Base-by-base conservation (phyloP, 805 yeast genomes). In the Cyberlindnera xishuangbannaensis region DNA sequence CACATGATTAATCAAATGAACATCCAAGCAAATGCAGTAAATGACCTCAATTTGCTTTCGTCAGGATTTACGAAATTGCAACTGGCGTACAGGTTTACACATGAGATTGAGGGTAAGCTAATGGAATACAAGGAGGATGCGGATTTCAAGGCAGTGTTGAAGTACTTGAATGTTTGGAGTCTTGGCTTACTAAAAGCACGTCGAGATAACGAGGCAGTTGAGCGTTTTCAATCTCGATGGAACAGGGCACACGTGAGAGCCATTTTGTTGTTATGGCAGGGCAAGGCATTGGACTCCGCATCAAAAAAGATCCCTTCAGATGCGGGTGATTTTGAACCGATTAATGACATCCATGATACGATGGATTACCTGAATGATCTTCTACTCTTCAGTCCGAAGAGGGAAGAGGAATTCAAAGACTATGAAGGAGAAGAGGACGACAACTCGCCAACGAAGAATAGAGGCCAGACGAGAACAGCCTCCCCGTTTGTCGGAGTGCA, bases 191-290 rank as follows among this genome's bases (percentile, higher is more conserved):
- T 63, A 36, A 62, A 61, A 37, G 39, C 47, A 3, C 48, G 50
- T 22, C 53, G 63, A 34, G 62, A 62, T 36, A 49, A 56, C 18
- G 64, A 59, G 34, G 48, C 54, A 1, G 51, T 60, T 3, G 48
- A 43, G 5, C 43, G 44, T 11, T 62, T 63, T 39, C 45, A 55
- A 26, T 44, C 40, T n/a, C 47, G 69, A 31, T 64, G 68, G 68
- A 49, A 56, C 34, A 51, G 68, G 28, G 68, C 68, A 2, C 56
- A 48, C 17, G 36, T 61, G 17, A 43, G 68, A 31, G 67, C 64
- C 0, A 33, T 63, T 5, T 27, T 64, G 15, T 25, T 46, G 6
- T 34, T 64, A 14, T 64, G 69, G 69, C 56, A 47, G 27, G 51
- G 46, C 4, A 53, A 35, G 25, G 13, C 30, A 5, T 13, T 27